These are phyloP conservation scores for Neurospora sp. DNA, from an alignment of 495 filamentous ascomycete species.

Conservation along the genomic window DNA sequence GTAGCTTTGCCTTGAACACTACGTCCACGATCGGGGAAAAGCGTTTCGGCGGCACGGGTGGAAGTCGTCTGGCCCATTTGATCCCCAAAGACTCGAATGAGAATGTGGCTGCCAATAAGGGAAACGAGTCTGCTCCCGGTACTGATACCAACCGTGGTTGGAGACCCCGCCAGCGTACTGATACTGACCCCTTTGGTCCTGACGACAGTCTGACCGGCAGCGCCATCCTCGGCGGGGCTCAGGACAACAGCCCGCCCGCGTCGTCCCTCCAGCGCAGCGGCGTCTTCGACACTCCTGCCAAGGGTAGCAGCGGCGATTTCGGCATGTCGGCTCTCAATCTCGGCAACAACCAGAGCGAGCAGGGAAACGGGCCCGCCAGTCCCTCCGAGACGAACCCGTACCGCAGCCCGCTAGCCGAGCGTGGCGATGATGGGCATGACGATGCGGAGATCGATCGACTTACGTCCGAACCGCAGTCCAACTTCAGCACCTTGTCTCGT, in stretches of 20 bases:
- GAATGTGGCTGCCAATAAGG: constrained; percentile 36
- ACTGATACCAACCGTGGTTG: constrained; percentile 30
- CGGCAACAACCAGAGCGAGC: constrained; percentile 28
- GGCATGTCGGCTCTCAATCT: constrained; percentile 72
- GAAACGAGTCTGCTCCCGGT: constrained; percentile 20
- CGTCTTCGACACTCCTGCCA: constrained; percentile 46
- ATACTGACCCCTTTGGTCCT: constrained; percentile 73
- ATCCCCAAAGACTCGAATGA: constrained; percentile 71
- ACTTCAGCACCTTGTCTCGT: constrained; percentile 38
- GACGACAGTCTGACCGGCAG: constrained; percentile 58
- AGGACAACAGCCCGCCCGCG: constrained; percentile 58
- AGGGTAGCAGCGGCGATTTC: constrained; percentile 52
- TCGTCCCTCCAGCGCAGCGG: constrained; percentile 27
- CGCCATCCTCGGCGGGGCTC: constrained; percentile 66
- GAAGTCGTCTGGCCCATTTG: constrained; percentile 75
- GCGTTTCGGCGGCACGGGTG: constrained; percentile 57
- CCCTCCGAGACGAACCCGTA: constrained; percentile 98
- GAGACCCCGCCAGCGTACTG: constrained; percentile 51
- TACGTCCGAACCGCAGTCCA: constrained; percentile 32
- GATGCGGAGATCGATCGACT: constrained; percentile 50
- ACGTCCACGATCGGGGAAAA: constrained; percentile 55
- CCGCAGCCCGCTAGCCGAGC: constrained; percentile 57
- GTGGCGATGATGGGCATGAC: constrained; percentile 57
- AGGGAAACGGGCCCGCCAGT: constrained; percentile 53
- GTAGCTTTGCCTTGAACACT: constrained; percentile 56